Evolutionary conservation across 805 yeast genomes (phyloP), one percentile per base, ranked within the genome.

Genomic region (Pichia cephalocereana): DNA sequence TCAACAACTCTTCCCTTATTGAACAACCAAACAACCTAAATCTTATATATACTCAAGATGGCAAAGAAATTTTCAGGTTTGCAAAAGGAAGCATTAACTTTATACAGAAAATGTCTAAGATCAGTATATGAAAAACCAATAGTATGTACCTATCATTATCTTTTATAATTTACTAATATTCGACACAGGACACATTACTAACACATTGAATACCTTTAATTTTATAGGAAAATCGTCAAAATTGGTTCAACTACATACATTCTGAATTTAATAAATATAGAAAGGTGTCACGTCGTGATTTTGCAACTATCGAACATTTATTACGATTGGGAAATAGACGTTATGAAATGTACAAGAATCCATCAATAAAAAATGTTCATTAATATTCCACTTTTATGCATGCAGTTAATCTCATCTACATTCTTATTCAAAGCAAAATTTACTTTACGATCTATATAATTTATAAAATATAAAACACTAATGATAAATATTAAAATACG

Each of bases 291-390:
- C 82, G 84, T 62, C 83, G 86, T 56, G 95, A 87, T 54, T 90
- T 90, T 62, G 73, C 83, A 41, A 84, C 96, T 1, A 80, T 90
- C 41, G 98, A 90, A 62, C 89, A 90, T 65, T 70, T 91, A 38
- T 64, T 90, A 39, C 71, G 98, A 50, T 73, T 76, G 4, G 98
- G 98, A 5, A 71, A 76, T 52, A 79, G 82, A 59, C 71, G 84
- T 57, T 70, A 75, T 44, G 95, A 88, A 52, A 77, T 82, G 78
- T 85, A 81, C 55, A 77, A 83, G 55, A 76, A 79, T 53, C 80
- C 86, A 1, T 80, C 76, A 46, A 80, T 90, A 34, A 83, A 82
- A 52, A 85, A 87, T 57, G 82, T 87, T 34, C 74, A 70, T 54
- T 68, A 48, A 15, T 34, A 23, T 4, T 5, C 26, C 26, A 23